Percentiles rank a stretch among this genome's conserved stretches.
phyloP scores from a whole-genome alignment of 2,329 filamentous ascomycete genomes.

The Lecanicillium sp. region DNA sequence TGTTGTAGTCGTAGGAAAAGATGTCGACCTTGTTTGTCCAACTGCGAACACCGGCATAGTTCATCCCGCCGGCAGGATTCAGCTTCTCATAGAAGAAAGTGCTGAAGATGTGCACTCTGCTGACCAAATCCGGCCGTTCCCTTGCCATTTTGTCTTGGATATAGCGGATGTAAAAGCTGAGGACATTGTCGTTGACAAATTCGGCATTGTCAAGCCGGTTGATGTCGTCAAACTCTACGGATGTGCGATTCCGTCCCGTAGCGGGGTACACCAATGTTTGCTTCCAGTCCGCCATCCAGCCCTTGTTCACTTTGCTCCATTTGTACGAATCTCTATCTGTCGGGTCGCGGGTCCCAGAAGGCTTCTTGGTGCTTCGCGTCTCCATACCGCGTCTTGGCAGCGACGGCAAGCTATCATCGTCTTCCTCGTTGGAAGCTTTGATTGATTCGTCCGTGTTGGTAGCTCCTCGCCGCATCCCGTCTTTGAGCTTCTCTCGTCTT shows the following conservation, averaged over 20 bases:
- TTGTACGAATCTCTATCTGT: constrained; percentile 15
- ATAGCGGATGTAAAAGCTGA: constrained; percentile 78
- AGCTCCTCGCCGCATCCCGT: constrained; percentile 14
- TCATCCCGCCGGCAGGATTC: constrained; percentile 55
- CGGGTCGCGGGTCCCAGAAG: constrained; percentile 10
- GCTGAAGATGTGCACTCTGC: constrained; percentile 80
- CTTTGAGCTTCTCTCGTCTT: constrained; percentile 16
- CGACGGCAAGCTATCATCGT: background rate
- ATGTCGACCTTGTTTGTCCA: constrained; percentile 87
- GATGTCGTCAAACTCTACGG: constrained; percentile 66
- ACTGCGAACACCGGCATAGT: constrained; percentile 75
- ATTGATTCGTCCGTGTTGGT: background rate
- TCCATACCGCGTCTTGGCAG: constrained; percentile 10
- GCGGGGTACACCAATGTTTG: constrained; percentile 55
- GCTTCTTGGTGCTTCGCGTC: constrained; percentile 18
- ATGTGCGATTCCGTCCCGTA: constrained; percentile 51
- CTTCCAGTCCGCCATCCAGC: constrained; percentile 47
- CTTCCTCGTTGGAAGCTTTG: background rate
- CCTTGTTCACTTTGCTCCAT: constrained; percentile 44
- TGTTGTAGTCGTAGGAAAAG: constrained; percentile 77
- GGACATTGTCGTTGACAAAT: constrained; percentile 87
- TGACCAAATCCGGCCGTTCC: constrained; percentile 45
- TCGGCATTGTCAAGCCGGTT: constrained; percentile 72
- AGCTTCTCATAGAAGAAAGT: constrained; percentile 85
- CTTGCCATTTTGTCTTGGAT: constrained; percentile 54